phyloP scores from a whole-genome alignment of 305 asterid genomes.

The Striga hermonthica region DNA sequence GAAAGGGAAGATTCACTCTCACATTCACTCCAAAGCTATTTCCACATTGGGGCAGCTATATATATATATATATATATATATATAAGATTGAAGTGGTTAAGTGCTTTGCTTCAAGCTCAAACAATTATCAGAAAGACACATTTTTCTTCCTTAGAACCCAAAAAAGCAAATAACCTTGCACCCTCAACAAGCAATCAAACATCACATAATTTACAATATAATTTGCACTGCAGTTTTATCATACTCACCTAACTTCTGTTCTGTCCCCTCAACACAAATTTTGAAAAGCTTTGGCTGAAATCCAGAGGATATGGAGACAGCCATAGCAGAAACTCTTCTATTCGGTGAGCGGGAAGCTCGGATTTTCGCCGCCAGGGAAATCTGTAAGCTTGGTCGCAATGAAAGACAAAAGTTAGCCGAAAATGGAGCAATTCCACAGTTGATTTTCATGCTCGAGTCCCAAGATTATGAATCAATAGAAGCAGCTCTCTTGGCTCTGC shows the following conservation, averaged over 20 bases:
- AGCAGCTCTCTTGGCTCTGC: conserved; percentile 68
- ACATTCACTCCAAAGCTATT: conserved; percentile 38
- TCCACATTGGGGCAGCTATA: conserved; percentile 37
- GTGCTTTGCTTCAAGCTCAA: conserved; percentile 58
- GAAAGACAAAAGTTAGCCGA: conserved; percentile 53
- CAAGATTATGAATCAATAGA: conserved; percentile 55
- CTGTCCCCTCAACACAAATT: conserved; percentile 20
- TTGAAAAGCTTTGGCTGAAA: conserved; percentile 6
- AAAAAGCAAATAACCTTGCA: conserved; percentile 42
- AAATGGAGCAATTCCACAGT: conserved; percentile 46
- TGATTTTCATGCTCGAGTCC: conserved; percentile 56
- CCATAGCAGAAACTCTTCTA: conserved; percentile 59
- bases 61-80: too few relatives aligned
- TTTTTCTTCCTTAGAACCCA: conserved; percentile 20
- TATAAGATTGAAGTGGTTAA: conserved; percentile 27
- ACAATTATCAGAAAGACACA: conserved; percentile 33
- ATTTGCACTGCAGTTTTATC: conserved; percentile 13
- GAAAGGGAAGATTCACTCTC: conserved; percentile 40
- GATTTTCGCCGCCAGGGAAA: conserved; percentile 55
- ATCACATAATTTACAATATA: conserved; percentile 29
- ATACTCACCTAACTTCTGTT: neutral
- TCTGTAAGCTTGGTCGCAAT: conserved; percentile 44
- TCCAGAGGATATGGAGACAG: neutral
- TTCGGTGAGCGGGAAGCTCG: conserved; percentile 51
- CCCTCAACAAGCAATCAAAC: conserved; percentile 55